These are phyloP conservation scores for Spongispora temasekensis DNA, from an alignment of 1,284 basidiomycete genomes.

Conservation along the genomic window DNA sequence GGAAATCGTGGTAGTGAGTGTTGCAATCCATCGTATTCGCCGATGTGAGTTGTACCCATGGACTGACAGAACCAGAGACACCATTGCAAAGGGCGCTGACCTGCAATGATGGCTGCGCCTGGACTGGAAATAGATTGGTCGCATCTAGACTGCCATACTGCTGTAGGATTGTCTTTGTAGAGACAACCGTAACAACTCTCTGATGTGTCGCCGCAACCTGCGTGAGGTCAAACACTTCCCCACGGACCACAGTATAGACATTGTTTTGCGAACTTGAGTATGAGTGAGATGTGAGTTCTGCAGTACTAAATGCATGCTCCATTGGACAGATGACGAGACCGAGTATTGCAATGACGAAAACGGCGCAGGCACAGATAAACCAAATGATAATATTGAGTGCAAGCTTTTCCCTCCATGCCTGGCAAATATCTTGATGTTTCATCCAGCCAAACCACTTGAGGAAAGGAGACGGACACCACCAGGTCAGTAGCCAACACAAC, in stretches of 20 bases:
- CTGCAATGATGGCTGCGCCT: constrained; percentile 57
- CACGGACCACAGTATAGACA: constrained; percentile 82
- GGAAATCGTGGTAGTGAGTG: constrained; percentile 95
- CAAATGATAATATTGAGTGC: constrained; percentile 96
- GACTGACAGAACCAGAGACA: constrained; percentile 76
- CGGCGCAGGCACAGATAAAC: constrained; percentile 85
- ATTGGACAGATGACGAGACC: constrained; percentile 92
- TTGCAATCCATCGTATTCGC: constrained; percentile 83
- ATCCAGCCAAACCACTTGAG: no score
- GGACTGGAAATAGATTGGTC: constrained; percentile 89
- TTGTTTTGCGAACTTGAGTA: constrained; percentile 65
- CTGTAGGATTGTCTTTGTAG: constrained; percentile 65
- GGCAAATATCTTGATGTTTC: constrained; percentile 92
- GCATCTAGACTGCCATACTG: constrained; percentile 83
- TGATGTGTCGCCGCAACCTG: constrained; percentile 61
- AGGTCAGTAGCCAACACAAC: no score
- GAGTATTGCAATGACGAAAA: constrained; percentile 93
- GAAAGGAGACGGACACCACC: no score
- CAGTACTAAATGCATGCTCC: constrained; percentile 84
- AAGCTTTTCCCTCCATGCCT: constrained; percentile 98
- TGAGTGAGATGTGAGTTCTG: constrained; percentile 78
- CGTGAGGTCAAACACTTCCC: constrained; percentile 90
- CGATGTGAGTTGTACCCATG: constrained; percentile 80
- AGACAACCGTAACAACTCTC: constrained; percentile 74
- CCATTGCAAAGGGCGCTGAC: constrained; percentile 95